These are phyloP conservation scores for Boletus holoroseus DNA, from an alignment of 1,284 basidiomycete genomes.

Conservation along the genomic window DNA sequence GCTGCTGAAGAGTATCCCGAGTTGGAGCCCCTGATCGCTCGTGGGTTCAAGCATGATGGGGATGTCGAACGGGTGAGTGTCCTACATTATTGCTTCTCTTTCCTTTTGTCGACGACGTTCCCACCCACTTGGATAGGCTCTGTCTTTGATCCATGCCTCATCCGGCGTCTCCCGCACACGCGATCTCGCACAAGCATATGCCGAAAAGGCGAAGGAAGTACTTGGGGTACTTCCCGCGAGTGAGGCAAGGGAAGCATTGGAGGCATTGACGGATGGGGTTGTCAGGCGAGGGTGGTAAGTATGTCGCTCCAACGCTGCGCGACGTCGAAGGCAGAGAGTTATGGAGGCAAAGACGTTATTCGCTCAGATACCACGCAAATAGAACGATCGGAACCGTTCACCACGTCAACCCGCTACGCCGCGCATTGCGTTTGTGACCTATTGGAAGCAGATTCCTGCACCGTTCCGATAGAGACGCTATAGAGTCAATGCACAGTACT, in stretches of 20 bases:
- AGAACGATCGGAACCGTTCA: neutral
- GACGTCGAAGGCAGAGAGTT: neutral
- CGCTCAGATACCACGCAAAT: conserved; percentile 10
- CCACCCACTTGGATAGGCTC: conserved; percentile 46
- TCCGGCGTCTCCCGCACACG: conserved; percentile 78
- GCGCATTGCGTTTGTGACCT: conserved; percentile 4
- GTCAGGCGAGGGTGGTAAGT: conserved; percentile 37
- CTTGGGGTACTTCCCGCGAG: conserved; percentile 76
- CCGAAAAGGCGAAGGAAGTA: conserved; percentile 69
- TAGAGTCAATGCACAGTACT: conserved; percentile 4
- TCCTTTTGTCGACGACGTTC: conserved; percentile 1
- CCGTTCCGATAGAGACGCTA: neutral
- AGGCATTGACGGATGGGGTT: conserved; percentile 58
- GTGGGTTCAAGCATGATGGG: conserved; percentile 78
- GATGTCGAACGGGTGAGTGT: conserved; percentile 76
- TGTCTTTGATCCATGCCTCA: conserved; percentile 67
- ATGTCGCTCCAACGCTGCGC: neutral
- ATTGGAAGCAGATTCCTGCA: neutral
- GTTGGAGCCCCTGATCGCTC: conserved; percentile 75
- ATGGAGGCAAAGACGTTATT: neutral
- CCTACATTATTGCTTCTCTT: neutral
- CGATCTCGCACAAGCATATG: conserved; percentile 73
- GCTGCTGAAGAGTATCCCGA: conserved; percentile 89
- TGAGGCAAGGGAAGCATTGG: conserved; percentile 72
- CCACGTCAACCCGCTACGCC: neutral